A percentile compares a stretch with the other conserved stretches of the same genome.
Conservation (phyloP, 1,139 yeast genomes). For the Blastobotrys serpentis region DNA sequence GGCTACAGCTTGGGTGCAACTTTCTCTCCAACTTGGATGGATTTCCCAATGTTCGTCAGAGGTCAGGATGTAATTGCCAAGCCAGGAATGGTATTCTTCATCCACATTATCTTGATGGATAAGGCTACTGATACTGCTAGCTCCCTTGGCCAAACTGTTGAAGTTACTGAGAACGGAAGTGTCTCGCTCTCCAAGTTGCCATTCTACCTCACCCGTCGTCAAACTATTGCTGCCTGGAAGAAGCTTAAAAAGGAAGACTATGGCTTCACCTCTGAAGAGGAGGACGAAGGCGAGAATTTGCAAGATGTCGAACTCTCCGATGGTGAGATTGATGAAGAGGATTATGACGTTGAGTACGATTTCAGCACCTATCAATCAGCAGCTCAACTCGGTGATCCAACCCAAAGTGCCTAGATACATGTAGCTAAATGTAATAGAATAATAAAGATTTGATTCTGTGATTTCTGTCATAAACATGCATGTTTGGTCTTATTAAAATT, state of each 20-base stretch:
- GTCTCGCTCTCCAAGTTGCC: constrained; percentile 20
- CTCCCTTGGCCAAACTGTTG: constrained; percentile 21
- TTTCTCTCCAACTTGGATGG: constrained; percentile 22
- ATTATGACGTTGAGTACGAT: constrained; percentile 26
- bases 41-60: constrained; percentile 21
- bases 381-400: constrained; percentile 19
- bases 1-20: constrained; percentile 21
- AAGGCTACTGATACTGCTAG: constrained; percentile 20
- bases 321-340: constrained; percentile 25
- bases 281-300: constrained; percentile 19
- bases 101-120: constrained; percentile 18
- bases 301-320: constrained; percentile 24
- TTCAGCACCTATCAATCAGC: constrained; percentile 33
- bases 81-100: constrained; percentile 18
- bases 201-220: constrained; percentile 19
- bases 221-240: constrained; percentile 22
- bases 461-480: no score
- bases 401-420: constrained; percentile 13
- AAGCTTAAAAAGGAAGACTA: constrained; percentile 19
- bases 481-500: no score
- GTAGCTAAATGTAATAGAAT: no score
- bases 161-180: constrained; percentile 19
- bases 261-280: constrained; percentile 20
- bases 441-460: no score
- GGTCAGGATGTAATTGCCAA: constrained; percentile 18